Evolutionary conservation across 306 rosid species (phyloP).

Genomic region (Sicyos baderoa): DNA sequence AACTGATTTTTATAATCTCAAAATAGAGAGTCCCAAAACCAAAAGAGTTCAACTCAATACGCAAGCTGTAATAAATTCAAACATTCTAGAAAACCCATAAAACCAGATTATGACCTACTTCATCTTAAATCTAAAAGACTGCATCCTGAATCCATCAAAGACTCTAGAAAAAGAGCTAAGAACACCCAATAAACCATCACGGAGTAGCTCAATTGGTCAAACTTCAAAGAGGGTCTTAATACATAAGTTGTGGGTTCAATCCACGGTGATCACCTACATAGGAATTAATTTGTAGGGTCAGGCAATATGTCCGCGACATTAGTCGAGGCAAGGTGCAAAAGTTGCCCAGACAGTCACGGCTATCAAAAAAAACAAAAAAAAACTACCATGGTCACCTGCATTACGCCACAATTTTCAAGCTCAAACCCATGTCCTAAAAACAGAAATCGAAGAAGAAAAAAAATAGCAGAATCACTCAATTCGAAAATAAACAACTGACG

Average conservation of each 20-base stretch:
- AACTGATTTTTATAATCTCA: background rate
- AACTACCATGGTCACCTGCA: background rate
- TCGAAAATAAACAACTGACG: background rate
- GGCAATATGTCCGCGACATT: too few relatives aligned
- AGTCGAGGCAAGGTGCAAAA: too few relatives aligned
- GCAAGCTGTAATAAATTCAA: background rate
- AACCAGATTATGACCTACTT: background rate
- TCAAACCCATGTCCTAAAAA: background rate
- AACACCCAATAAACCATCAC: slow-evolving; percentile 10
- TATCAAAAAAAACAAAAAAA: too few relatives aligned
- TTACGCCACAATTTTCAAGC: background rate
- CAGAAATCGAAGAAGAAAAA: background rate
- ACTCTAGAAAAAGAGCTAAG: background rate
- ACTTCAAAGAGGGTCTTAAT: too few relatives aligned
- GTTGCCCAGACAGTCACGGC: too few relatives aligned
- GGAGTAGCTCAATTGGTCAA: too few relatives aligned
- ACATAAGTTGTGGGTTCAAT: too few relatives aligned
- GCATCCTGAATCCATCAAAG: slow-evolving; percentile 5
- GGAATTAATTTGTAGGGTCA: too few relatives aligned
- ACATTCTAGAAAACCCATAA: background rate
- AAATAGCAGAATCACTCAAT: background rate
- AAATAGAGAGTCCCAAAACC: background rate
- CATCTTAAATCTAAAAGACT: slow-evolving; percentile 3
- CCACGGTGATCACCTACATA: too few relatives aligned
- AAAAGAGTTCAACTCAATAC: background rate